phyloP scores from a whole-genome alignment of 306 rosid genomes.

The Trichosanthes truncata region DNA sequence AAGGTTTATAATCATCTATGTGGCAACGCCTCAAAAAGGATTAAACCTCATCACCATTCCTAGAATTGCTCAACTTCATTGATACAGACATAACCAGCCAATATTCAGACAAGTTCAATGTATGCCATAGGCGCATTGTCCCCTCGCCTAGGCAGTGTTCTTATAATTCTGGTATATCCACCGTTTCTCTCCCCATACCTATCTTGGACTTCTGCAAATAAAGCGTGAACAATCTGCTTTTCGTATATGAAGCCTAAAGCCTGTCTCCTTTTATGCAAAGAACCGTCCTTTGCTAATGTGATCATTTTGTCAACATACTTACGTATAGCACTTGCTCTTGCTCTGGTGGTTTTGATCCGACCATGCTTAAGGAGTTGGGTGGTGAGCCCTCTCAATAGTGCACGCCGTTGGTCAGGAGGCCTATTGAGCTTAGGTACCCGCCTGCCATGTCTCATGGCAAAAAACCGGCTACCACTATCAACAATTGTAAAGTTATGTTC shows the following conservation, averaged over 20 bases:
- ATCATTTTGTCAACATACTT: conserved; percentile 93
- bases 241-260: conserved; percentile 92
- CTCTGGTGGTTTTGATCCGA: conserved; percentile 86
- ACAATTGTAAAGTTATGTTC: conserved; percentile 36
- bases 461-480: conserved; percentile 60
- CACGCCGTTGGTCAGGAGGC: conserved; percentile 91
- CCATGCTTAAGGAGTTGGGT: conserved; percentile 92
- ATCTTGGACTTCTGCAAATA: conserved; percentile 83
- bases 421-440: conserved; percentile 85
- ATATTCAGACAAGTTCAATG: conserved; percentile 82
- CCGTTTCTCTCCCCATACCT: conserved; percentile 92
- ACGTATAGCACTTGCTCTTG: conserved; percentile 93
- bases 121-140: conserved; percentile 98
- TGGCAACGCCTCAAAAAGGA: not conserved
- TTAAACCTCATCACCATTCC: not conserved
- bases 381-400: conserved; percentile 83
- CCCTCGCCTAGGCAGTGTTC: conserved; percentile 84
- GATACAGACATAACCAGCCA: not conserved
- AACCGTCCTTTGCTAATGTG: conserved; percentile 82
- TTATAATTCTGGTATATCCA: conserved; percentile 76
- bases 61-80: not conserved
- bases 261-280: conserved; percentile 95
- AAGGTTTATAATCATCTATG: not conserved
- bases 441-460: conserved; percentile 92
- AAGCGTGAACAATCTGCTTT: conserved; percentile 92